Conservation (phyloP, 2,329 filamentous ascomycete species). For the Cryphonectria carpinicola region DNA sequence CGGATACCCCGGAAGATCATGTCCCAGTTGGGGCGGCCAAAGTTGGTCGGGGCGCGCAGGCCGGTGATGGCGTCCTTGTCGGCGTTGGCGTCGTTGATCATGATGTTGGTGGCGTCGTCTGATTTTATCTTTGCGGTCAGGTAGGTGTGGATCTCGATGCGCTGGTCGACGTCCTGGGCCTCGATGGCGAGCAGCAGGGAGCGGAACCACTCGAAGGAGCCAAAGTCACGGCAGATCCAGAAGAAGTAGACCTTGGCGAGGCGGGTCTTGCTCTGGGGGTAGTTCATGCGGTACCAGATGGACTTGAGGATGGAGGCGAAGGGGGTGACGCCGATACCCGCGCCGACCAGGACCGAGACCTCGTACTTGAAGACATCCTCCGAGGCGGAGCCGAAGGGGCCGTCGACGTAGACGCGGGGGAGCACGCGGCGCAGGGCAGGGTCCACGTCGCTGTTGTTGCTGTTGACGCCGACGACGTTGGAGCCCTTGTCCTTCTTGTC, state of each 20-base stretch:
- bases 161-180: constrained; percentile 79
- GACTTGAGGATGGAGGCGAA: constrained; percentile 88
- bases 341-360: constrained; percentile 76
- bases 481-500: constrained; percentile 63
- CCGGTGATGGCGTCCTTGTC: constrained; percentile 86
- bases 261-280: constrained; percentile 76
- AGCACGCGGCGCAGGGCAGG: constrained; percentile 73
- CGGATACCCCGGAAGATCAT: constrained; percentile 85
- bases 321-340: constrained; percentile 84
- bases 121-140: constrained; percentile 85
- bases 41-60: constrained; percentile 80
- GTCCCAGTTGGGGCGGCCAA: constrained; percentile 87
- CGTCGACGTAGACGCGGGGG: constrained; percentile 80
- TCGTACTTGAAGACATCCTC: constrained; percentile 92
- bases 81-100: constrained; percentile 87
- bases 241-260: constrained; percentile 90
- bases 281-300: constrained; percentile 94
- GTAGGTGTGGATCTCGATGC: constrained; percentile 89
- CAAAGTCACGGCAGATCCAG: constrained; percentile 89
- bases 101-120: constrained; percentile 87
- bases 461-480: constrained; percentile 71
- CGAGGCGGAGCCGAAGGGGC: constrained; percentile 83
- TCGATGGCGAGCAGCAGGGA: constrained; percentile 83
- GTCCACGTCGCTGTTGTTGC: constrained; percentile 62
- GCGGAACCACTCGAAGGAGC: constrained; percentile 88